These are phyloP conservation scores for Ascoidea rubescens DNA, from an alignment of 805 yeast species.

Conservation along the genomic window DNA sequence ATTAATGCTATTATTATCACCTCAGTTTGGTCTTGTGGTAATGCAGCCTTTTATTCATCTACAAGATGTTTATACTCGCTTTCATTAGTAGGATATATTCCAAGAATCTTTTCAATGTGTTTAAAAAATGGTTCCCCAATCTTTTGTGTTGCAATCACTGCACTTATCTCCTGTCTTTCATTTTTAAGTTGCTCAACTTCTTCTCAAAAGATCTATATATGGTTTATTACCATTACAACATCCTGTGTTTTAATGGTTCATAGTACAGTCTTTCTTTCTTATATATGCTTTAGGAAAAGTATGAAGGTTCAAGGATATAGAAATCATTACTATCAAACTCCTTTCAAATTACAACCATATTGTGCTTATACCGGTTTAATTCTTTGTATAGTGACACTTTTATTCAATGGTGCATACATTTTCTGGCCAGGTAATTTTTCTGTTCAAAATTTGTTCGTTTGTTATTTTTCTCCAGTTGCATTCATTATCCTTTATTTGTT, in stretches of 20 bases:
- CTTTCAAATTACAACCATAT: not conserved
- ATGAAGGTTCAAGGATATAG: conserved; percentile 36
- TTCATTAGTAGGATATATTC: conserved; percentile 63
- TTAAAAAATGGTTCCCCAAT: conserved; percentile 60
- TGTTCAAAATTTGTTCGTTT: not conserved
- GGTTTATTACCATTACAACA: conserved; percentile 64
- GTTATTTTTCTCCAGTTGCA: not conserved
- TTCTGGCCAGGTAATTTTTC: not conserved
- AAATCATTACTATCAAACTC: not conserved
- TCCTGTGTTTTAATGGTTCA: conserved; percentile 66
- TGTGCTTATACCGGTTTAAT: not conserved
- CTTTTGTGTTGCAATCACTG: conserved; percentile 33
- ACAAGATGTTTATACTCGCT: conserved; percentile 56
- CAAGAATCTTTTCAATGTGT: conserved; percentile 47
- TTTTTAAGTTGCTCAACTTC: conserved; percentile 38
- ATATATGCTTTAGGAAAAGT: conserved; percentile 56
- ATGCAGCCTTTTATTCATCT: conserved; percentile 64
- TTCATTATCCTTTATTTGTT: no score
- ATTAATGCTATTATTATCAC: conserved; percentile 68
- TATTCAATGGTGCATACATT: not conserved
- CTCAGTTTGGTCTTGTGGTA: conserved; percentile 75
- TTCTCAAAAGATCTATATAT: conserved; percentile 42
- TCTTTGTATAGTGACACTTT: not conserved
- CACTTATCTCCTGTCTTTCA: conserved; percentile 50
- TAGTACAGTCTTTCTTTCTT: conserved; percentile 52